Evolutionary conservation across 2,329 filamentous ascomycete species (phyloP).

Genomic region (Trichoderma sp.): DNA sequence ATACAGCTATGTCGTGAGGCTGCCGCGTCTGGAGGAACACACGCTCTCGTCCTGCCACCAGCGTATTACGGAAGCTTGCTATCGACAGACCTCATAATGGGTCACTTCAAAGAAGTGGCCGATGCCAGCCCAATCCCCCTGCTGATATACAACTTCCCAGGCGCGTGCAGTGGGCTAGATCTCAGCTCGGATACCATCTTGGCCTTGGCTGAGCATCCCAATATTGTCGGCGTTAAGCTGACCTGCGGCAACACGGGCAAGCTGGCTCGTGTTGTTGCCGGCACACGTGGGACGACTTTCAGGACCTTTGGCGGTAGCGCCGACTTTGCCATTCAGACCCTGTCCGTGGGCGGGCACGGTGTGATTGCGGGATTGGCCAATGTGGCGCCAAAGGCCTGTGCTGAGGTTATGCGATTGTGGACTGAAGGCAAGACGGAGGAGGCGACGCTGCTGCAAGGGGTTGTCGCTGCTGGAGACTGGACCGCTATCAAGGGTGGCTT

Average conservation of each 20-base stretch:
- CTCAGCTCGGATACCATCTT: slow-evolving; percentile 57
- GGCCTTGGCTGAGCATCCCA: slow-evolving; percentile 50
- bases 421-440: slow-evolving; percentile 55
- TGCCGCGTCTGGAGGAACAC: slow-evolving; percentile 61
- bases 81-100: slow-evolving; percentile 54
- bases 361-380: slow-evolving; percentile 72
- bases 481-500: slow-evolving; percentile 66
- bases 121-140: slow-evolving; percentile 56
- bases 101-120: slow-evolving; percentile 63
- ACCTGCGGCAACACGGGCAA: slow-evolving; percentile 65
- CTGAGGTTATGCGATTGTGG: slow-evolving; percentile 60
- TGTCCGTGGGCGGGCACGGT: slow-evolving; percentile 68
- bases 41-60: slow-evolving; percentile 66
- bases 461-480: slow-evolving; percentile 68
- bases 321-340: slow-evolving; percentile 70
- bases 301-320: slow-evolving; percentile 70
- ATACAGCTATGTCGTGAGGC: slow-evolving; percentile 66
- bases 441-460: slow-evolving; percentile 60
- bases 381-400: slow-evolving; percentile 63
- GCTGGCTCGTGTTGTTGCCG: slow-evolving; percentile 48
- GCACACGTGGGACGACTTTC: slow-evolving; percentile 47
- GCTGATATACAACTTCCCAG: slow-evolving; percentile 64
- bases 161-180: slow-evolving; percentile 55
- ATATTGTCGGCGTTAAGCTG: slow-evolving; percentile 63
- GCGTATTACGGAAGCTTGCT: slow-evolving; percentile 65